Base-by-base conservation (phyloP, 1,139 yeast species). In the Candida anutae region DNA sequence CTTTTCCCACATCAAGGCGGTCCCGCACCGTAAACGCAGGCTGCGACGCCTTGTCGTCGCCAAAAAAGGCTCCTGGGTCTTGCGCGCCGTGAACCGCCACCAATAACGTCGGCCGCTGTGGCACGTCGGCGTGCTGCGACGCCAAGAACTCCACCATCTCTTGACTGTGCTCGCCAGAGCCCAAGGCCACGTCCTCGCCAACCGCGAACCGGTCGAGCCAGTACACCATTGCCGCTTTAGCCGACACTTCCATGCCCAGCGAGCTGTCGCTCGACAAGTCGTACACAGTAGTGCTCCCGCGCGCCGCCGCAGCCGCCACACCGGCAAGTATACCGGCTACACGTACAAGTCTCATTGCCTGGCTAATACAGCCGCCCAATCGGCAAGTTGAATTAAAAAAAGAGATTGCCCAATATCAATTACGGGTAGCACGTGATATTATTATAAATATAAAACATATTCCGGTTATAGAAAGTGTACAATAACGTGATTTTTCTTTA, bases 141-240 rank as follows among this genome's bases (percentile, higher is more conserved):
- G 48, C 48, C 26, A 60, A 37, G 29, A 55, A 52, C 13, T 53
- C 45, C 25, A 46, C 54, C 42, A 47, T 48, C 21, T 35, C 44
- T 6, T 48, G 45, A 14, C 46, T 36, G 24, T 53, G 43, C 6
- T 30, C 15, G 15, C 40, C 42, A 23, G 50, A 48, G 16, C 60
- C 62, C 26, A 62, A 42, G 21, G 48, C 43, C 34, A 57, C 56
- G 33, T 45, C 48, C 22, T 51, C 54, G 13, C 64, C 53, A 15
- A 59, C 50, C 13, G 57, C 65, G 32, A 64, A 49, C 35, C 55
- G 58, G 35, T 68, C 74, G 21, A 69, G 62, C 35, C 69, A 55
- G 39, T 62, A 30, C 9, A 45, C 35, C 21, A 48, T 39, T 5
- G 54, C 55, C 18, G 48, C 48, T n/a, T 47, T 32, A 17, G 10